Conservation (phyloP, 768 basidiomycete genomes). For the Pisolithus albus region DNA sequence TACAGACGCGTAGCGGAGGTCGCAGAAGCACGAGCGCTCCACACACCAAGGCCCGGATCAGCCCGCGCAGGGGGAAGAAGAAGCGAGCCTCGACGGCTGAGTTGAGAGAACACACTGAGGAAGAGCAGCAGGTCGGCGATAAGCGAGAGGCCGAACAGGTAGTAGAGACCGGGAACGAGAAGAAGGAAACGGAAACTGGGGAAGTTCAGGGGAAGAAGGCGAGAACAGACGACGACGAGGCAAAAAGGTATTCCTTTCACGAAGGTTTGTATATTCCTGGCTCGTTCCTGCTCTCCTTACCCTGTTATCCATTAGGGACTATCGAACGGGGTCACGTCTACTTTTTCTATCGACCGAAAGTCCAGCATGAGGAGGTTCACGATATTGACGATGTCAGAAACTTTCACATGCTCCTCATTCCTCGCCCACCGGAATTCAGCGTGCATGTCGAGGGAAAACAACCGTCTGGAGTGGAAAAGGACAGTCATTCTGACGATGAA, state of each 20-base stretch:
- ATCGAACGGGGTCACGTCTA: constrained; percentile 58
- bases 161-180: constrained; percentile 11
- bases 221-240: constrained; percentile 16
- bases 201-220: constrained; percentile 9
- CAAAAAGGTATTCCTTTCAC: constrained; percentile 6
- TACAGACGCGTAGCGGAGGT: constrained; percentile 7
- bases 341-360: constrained; percentile 58
- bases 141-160: constrained; percentile 15
- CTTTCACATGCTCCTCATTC: constrained; percentile 55
- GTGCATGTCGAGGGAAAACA: constrained; percentile 7
- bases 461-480: constrained; percentile 17
- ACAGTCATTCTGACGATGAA: constrained; percentile 20
- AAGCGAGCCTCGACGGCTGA: constrained; percentile 18
- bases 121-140: constrained; percentile 22
- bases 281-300: not conserved
- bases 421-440: constrained; percentile 42
- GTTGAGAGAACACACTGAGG: constrained; percentile 15
- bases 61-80: constrained; percentile 11
- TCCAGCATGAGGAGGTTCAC: constrained; percentile 44
- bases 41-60: not conserved
- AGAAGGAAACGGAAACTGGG: constrained; percentile 2
- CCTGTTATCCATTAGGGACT: constrained; percentile 32
- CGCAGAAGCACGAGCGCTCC: not conserved
- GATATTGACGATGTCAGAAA: constrained; percentile 52
- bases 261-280: constrained; percentile 1